Conservation (phyloP, 2,329 filamentous ascomycete genomes). For the Drechslerella stenobrocha region DNA sequence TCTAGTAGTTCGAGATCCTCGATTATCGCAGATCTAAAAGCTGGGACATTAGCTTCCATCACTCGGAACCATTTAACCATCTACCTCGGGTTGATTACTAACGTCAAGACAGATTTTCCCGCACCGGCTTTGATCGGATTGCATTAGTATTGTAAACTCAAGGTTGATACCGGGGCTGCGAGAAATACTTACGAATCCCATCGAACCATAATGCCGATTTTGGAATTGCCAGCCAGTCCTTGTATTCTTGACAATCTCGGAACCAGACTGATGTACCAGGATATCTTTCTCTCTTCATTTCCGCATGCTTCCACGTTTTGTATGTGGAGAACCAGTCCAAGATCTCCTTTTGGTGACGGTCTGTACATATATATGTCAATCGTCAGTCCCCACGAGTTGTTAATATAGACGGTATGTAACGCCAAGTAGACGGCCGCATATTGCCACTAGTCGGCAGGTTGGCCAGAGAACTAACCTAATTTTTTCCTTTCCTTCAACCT, state of each 20-base stretch:
- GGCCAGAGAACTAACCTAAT: constrained; percentile 10
- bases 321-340: constrained; percentile 22
- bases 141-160: not conserved
- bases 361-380: too few relatives aligned
- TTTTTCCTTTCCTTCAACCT: constrained; percentile 4
- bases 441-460: not conserved
- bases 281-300: constrained; percentile 12
- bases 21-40: constrained; percentile 17
- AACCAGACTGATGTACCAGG: constrained; percentile 18
- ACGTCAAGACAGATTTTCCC: constrained; percentile 31
- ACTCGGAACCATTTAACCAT: not conserved
- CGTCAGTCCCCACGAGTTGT: not conserved
- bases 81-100: not conserved
- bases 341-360: too few relatives aligned
- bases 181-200: constrained; percentile 20
- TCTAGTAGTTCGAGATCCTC: constrained; percentile 15
- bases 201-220: constrained; percentile 23
- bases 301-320: constrained; percentile 1
- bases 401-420: not conserved
- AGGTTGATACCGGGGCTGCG: not conserved
- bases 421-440: not conserved
- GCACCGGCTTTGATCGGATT: constrained; percentile 10
- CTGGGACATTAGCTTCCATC: not conserved
- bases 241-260: constrained; percentile 20
- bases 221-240: not conserved